phyloP scores from a whole-genome alignment of 768 basidiomycete species.

The Pisolithus orientalis region DNA sequence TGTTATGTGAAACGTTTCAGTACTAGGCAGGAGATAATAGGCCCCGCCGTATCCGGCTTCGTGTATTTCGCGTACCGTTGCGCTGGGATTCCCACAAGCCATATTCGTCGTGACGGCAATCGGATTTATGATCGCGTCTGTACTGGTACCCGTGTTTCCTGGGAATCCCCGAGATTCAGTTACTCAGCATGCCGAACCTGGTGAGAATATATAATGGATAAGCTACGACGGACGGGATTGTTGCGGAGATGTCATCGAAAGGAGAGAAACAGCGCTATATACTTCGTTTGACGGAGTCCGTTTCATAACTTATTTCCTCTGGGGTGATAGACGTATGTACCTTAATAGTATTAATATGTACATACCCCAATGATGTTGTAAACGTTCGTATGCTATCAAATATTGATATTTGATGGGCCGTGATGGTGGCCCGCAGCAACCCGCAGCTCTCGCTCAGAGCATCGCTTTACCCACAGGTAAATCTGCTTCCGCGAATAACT shows the following conservation, averaged over 20 bases:
- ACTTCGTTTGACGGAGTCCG: no score
- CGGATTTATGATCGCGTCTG: slow-evolving; percentile 35
- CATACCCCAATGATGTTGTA: no score
- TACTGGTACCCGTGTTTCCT: slow-evolving; percentile 24
- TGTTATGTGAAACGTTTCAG: neutral
- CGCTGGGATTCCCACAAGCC: slow-evolving; percentile 50
- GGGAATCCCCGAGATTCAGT: neutral
- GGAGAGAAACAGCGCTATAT: no score
- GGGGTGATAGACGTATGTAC: no score
- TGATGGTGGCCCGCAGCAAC: no score
- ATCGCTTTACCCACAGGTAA: slow-evolving; percentile 4
- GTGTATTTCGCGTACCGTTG: slow-evolving; percentile 69
- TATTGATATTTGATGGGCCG: neutral
- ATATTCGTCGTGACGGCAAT: slow-evolving; percentile 57
- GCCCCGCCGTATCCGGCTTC: slow-evolving; percentile 67
- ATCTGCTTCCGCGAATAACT: slow-evolving; percentile 35
- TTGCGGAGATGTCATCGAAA: no score
- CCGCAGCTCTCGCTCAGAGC: slow-evolving; percentile 7
- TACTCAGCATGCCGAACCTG: neutral
- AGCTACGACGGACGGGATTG: no score
- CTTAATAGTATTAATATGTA: neutral
- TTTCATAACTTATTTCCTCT: no score
- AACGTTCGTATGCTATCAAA: neutral
- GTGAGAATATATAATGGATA: no score
- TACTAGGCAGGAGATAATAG: slow-evolving; percentile 57